phyloP scores from a whole-genome alignment of 1,139 yeast genomes.

The Pichia sp. region DNA sequence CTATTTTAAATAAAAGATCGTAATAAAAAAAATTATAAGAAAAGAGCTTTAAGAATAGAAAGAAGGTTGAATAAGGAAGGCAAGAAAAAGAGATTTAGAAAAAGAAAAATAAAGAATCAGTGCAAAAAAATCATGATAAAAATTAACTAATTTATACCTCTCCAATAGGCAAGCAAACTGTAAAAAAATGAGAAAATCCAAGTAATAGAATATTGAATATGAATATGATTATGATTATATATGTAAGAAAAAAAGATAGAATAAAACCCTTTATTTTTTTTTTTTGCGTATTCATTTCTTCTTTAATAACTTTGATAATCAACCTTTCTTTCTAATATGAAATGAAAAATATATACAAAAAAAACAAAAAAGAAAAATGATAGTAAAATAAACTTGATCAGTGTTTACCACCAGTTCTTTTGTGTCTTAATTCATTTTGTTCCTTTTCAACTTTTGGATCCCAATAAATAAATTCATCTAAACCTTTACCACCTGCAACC shows the following conservation, averaged over 20 bases:
- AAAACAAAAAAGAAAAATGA: background rate
- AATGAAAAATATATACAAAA: background rate
- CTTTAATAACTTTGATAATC: too few species aligned
- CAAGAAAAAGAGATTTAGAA: too few species aligned
- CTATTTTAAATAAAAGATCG: background rate
- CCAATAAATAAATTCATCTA: slow-evolving; percentile 85
- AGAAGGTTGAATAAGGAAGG: background rate
- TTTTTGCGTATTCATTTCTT: too few species aligned
- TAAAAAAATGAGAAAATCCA: background rate
- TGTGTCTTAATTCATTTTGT: slow-evolving; percentile 57
- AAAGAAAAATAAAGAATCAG: too few species aligned
- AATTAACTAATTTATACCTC: background rate
- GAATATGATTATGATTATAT: background rate
- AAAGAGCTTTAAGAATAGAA: background rate
- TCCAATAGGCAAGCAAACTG: slow-evolving; percentile 1
- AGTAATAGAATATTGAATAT: background rate
- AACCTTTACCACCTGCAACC: slow-evolving; percentile 95
- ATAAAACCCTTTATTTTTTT: too few species aligned
- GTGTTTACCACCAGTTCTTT: slow-evolving; percentile 54
- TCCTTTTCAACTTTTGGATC: slow-evolving; percentile 75
- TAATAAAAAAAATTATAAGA: background rate
- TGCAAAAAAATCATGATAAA: too few species aligned
- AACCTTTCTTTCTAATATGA: too few species aligned
- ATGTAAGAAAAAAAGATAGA: too few species aligned
- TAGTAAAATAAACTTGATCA: slow-evolving; percentile 15